Evolutionary conservation across 2,329 filamentous ascomycete genomes (phyloP), one percentile per base, ranked within the genome.

Genomic region (Trematosphaeria pertusa): DNA sequence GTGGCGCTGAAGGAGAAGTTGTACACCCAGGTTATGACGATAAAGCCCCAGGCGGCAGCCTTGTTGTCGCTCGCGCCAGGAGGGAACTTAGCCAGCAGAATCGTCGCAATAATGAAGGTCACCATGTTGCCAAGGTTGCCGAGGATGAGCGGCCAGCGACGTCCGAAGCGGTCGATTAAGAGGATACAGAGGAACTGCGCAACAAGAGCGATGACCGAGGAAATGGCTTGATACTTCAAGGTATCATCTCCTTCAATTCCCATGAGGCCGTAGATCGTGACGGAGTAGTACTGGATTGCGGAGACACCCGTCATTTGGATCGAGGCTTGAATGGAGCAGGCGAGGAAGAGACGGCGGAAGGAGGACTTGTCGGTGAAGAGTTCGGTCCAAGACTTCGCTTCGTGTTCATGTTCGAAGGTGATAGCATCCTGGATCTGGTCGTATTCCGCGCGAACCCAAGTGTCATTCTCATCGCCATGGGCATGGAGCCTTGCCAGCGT

Each of bases 11-110:
- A 91, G 32, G 80, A 86, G 74, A 91, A 87, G 73, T 92, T 91
- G 78, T 89, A 92, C 1, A 89, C 67, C 88, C 88, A 92, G 1
- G 88, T 92, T 59, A 83, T 79, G 60, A 85, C 81, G 51, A 92
- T 92, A 71, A 92, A 93, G 1, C 83, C 87, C 86, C 87, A 89
- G 5, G 80, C 78, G 1, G 86, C 86, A 4, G 76, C 74, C 31
- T 71, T 72, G 48, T 83, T 83, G 46, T 77, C 73, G 36, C 69
- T 71, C 1, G 69, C 70, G 2, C 79, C 75, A 1, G 87, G 82
- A 1, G 87, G 87, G 69, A 86, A 91, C 69, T 70, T 67, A 8
- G 80, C 81, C 8, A 84, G 67, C 42, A 84, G 65, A 10, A 78
- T 72, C 0, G 78, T 81, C 2, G 86, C 85, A 39, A 91, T 81